Evolutionary conservation across 176 grass and related monocot species (phyloP).

Genomic region (Guadua angustifolia): DNA sequence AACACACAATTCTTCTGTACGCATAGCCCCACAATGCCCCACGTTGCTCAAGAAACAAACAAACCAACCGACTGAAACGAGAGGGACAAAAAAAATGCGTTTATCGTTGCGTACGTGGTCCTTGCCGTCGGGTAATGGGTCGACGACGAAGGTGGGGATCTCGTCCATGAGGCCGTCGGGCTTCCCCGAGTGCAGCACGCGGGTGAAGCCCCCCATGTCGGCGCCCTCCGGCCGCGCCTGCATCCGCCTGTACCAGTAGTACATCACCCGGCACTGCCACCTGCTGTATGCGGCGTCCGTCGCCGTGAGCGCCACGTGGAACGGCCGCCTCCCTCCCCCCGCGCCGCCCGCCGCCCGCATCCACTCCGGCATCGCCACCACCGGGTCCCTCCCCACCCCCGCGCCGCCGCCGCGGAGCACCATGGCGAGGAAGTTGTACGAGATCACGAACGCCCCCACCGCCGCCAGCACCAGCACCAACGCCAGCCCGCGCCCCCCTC

Average conservation of each 20-base stretch:
- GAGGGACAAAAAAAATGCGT: background rate
- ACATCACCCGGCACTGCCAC: conserved; percentile 90
- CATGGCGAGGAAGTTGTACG: conserved; percentile 59
- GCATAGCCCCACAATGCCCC: conserved; percentile 27
- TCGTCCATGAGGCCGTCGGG: conserved; percentile 78
- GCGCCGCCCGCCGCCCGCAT: conserved; percentile 29
- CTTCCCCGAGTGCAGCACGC: conserved; percentile 80
- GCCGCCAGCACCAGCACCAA: conserved; percentile 41
- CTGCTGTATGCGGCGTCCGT: conserved; percentile 64
- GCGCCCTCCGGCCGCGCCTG: conserved; percentile 50
- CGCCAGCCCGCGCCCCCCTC: background rate
- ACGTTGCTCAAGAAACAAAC: conserved; percentile 12
- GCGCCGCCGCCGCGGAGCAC: conserved; percentile 27
- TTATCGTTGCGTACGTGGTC: conserved; percentile 57
- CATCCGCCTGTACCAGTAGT: conserved; percentile 90
- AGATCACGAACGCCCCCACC: conserved; percentile 61
- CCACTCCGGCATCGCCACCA: conserved; percentile 54
- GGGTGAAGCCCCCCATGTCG: conserved; percentile 91
- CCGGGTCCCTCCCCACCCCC: conserved; percentile 40
- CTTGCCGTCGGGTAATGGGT: conserved; percentile 68
- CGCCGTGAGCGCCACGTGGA: conserved; percentile 83
- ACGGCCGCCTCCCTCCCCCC: conserved; percentile 44
- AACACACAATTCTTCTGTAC: background rate
- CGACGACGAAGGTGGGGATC: conserved; percentile 91
- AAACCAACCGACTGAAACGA: background rate